These are phyloP conservation scores for Dendrobium officinale DNA, from an alignment of 106 monocot genomes.

Conservation along the genomic window DNA sequence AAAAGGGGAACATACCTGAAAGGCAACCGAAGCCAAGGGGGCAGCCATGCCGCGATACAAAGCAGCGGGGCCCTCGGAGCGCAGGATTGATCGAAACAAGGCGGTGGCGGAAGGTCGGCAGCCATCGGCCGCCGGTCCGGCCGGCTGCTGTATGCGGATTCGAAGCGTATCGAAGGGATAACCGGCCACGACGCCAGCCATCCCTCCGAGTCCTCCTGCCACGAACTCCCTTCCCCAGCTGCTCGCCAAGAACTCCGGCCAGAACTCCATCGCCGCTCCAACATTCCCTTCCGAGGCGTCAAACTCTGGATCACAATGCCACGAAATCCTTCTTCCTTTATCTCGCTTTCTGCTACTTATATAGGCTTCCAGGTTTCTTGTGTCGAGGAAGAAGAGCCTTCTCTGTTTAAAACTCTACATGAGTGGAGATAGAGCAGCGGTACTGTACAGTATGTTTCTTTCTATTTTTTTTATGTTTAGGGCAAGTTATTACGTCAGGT, in stretches of 20 bases:
- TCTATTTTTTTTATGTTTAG: too few relatives aligned
- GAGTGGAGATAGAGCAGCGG: too few relatives aligned
- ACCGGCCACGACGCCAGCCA: constrained; percentile 87
- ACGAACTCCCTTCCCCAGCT: constrained; percentile 91
- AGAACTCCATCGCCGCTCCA: constrained; percentile 74
- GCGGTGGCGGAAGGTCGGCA: constrained; percentile 29
- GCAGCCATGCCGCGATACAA: constrained; percentile 90
- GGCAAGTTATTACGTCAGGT: too few relatives aligned
- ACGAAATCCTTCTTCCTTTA: neutral
- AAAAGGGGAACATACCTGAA: constrained; percentile 49
- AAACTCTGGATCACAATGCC: too few relatives aligned
- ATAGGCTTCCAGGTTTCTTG: neutral
- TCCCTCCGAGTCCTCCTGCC: constrained; percentile 86
- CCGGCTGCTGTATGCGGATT: constrained; percentile 77
- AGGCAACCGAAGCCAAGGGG: constrained; percentile 76
- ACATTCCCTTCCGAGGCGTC: constrained; percentile 10
- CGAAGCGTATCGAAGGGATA: constrained; percentile 87
- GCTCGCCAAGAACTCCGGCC: constrained; percentile 91
- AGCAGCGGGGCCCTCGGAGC: constrained; percentile 65
- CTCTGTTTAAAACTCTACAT: neutral
- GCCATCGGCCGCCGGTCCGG: neutral
- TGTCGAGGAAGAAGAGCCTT: neutral
- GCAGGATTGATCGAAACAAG: constrained; percentile 56
- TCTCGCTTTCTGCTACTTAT: neutral
- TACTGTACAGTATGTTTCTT: neutral